Base-by-base conservation (phyloP, 352 stramenopile genomes). In the Globisporangium ultimum region DNA sequence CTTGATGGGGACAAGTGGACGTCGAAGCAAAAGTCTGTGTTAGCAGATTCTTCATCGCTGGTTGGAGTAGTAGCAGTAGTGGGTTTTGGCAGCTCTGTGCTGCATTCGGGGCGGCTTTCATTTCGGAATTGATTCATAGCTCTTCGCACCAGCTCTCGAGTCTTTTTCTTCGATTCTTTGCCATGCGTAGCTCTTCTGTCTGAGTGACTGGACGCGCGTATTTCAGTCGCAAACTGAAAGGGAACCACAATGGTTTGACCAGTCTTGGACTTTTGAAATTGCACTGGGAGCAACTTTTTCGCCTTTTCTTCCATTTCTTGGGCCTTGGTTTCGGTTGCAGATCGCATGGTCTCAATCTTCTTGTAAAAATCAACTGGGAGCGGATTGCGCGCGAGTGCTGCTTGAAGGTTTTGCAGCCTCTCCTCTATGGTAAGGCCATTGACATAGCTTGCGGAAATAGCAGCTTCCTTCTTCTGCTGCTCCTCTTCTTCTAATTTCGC, bases 391-490 rank as follows among this genome's bases (percentile, higher is more conserved):
- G 73, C 71, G 0, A 86, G 64, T 3, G 75, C 69, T 10, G 60
- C 60, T 2, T 78, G 68, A 1, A 88, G 58, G 21, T 70, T 65
- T 14, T 74, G 54, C 2, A 88, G 63, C 10, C 78, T 71, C 58
- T 88, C 75, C 43, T 80, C 74, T 9, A 84, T 67, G 1, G 67
- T 76, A 45, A 78, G 55, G 0, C 78, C 78, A 43, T 83, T 80
- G 17, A 86, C 68, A 38, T 72, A 78, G n/a, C 66, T 81, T 2
- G 75, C 68, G 1, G 62, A 71, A 12, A 86, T 60, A 13, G 40
- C 62, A 45, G 65, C 64, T 43, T 86, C 71, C 32, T 64, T 71
- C 48, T 76, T 86, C 22, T 68, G 53, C 14, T 66, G 54, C 40
- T 85, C 78, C 53, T 86, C 73, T 48, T 69, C 48, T 53, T 79